Percentiles rank a stretch among this genome's conserved stretches.
These are phyloP conservation scores for Nitzschia putrida DNA, from an alignment of 108 stramenopile genomes.

Conservation along the genomic window DNA sequence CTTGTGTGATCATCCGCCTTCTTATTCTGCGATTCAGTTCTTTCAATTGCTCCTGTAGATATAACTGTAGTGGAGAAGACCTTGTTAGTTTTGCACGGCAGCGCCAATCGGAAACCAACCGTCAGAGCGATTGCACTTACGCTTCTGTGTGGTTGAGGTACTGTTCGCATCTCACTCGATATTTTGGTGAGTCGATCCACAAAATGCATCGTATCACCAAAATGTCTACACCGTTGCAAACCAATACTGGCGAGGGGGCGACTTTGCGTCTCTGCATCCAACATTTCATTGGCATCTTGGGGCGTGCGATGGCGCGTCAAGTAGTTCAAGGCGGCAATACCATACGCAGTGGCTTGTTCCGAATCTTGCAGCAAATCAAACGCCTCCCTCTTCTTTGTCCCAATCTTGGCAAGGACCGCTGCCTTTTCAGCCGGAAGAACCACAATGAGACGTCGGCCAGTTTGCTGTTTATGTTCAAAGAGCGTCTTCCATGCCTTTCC, in stretches of 20 bases:
- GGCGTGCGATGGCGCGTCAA: not conserved
- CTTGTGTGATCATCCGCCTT: conserved; percentile 76
- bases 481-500: conserved; percentile 82
- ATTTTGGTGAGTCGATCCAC: conserved; percentile 79
- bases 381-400: conserved; percentile 72
- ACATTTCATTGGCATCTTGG: not conserved
- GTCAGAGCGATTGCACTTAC: conserved; percentile 10
- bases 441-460: conserved; percentile 77
- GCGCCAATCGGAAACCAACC: not conserved
- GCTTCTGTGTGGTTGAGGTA: conserved; percentile 52
- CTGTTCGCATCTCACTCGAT: conserved; percentile 68
- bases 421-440: conserved; percentile 86
- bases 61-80: conserved; percentile 19
- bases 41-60: conserved; percentile 49
- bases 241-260: conserved; percentile 67
- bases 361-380: conserved; percentile 87
- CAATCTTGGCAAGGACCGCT: conserved; percentile 75
- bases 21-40: conserved; percentile 80
- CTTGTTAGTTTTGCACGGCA: not conserved
- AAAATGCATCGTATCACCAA: conserved; percentile 89
- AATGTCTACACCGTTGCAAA: conserved; percentile 78
- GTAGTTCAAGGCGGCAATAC: conserved; percentile 30
- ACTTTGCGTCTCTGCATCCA: not conserved
- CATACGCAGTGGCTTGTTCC: conserved; percentile 86
- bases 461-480: conserved; percentile 86